phyloP scores from a whole-genome alignment of 2,329 filamentous ascomycete genomes.

The Nothopassalora personata region DNA sequence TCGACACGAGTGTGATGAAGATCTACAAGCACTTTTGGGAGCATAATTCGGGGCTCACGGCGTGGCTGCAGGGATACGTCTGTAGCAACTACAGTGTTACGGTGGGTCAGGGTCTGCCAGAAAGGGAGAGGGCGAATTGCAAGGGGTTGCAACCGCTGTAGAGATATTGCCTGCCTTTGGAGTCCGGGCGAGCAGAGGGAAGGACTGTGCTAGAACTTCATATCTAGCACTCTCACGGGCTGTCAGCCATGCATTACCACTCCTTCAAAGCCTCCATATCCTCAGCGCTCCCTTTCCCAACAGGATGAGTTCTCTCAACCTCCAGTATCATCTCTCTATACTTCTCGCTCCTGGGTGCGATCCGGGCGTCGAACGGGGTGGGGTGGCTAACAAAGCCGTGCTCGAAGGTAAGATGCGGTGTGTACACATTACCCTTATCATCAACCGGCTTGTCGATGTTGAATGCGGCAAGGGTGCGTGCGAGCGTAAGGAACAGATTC shows the following conservation, averaged over 20 bases:
- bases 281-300: conserved; percentile 12
- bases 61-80: conserved; percentile 2
- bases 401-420: conserved; percentile 6
- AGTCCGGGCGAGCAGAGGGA: too few species aligned
- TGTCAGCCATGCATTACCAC: not conserved
- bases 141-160: not conserved
- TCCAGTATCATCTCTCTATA: conserved; percentile 10
- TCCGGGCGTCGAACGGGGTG: conserved; percentile 7
- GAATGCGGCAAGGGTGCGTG: conserved; percentile 10
- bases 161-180: too few species aligned
- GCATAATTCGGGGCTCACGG: conserved; percentile 3
- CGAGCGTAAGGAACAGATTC: conserved; percentile 15
- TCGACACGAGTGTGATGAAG: not conserved
- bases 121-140: not conserved
- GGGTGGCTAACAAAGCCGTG: conserved; percentile 18
- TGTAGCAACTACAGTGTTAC: not conserved
- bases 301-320: conserved; percentile 11
- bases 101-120: not conserved
- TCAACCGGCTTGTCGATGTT: conserved; percentile 13
- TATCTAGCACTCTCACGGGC: too few species aligned
- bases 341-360: conserved; percentile 10
- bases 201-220: too few species aligned
- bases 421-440: conserved; percentile 4
- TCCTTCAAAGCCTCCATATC: conserved; percentile 1
- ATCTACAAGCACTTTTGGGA: conserved; percentile 4